Base-by-base conservation (phyloP, 306 rosid species). In the Cicer chorassanicum region DNA sequence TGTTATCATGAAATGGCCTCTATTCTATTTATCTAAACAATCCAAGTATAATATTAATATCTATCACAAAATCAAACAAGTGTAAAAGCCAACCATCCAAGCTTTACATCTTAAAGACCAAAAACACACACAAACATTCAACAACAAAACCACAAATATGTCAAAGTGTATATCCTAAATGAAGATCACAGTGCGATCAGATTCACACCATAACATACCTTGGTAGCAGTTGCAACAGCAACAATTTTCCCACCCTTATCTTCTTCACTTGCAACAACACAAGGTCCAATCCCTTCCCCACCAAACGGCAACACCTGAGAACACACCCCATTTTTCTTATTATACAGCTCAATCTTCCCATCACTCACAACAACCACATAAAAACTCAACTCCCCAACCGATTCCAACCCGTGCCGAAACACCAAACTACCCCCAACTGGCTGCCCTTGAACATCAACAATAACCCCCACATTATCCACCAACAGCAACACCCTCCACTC, bases 371-470 rank as follows among this genome's bases (percentile, higher is more conserved):
- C 83, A 59, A 86, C 92, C 76, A 92, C 93, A 87, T 94, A 94
- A 7, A 86, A 87, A 50, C 91, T 87, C 68, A 92, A 75, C 88
- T 94, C 97, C 9, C 90, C 99, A 13, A 94, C 74, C 13, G 95
- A 91, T 68, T 90, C 91, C 65, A 87, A 86, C 16, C 87, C 85
- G 34, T 48, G 67, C 43, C 85, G 87, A 74, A 94, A 94, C 65
- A 94, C 95, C 57, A 94, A 65, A 68, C 97, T 91, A 60, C 99
- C 99, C 36, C 90, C 95, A 68, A 94, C 91, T 1, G 99, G 99
- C 81, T 87, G 96, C 61, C 99, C 97, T 4, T 87, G 73, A 7
- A 72, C 83, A 69, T 90, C 88, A 51, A 86, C 97, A 76, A 91
- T 81, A 61, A 94, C 75, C 49, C 96, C 99, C 55, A 94, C 97